Evolutionary conservation across 768 basidiomycete genomes (phyloP).

Genomic region (Galerina marginata): DNA sequence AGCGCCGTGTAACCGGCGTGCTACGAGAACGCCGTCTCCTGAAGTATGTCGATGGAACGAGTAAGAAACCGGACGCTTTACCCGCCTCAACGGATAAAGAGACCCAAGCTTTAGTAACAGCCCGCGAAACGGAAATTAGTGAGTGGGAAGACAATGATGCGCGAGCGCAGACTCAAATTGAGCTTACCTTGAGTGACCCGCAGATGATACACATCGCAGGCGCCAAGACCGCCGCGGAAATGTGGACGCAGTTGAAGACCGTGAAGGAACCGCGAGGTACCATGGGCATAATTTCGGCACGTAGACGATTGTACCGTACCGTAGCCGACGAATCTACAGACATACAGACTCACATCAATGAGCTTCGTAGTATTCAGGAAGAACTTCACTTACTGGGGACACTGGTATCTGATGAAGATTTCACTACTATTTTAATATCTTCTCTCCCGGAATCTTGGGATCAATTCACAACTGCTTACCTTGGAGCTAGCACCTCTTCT

Average conservation of each 20-base stretch:
- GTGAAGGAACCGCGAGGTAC: slow-evolving; percentile 25
- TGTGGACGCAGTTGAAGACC: slow-evolving; percentile 26
- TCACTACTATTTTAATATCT: slow-evolving; percentile 28
- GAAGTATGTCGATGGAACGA: not conserved
- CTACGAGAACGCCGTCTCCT: not conserved
- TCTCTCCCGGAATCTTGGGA: slow-evolving; percentile 31
- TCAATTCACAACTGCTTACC: slow-evolving; percentile 23
- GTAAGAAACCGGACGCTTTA: not conserved
- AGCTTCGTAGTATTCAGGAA: slow-evolving; percentile 23
- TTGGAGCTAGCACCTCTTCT: slow-evolving; percentile 17
- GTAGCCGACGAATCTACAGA: slow-evolving; percentile 19
- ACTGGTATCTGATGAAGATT: slow-evolving; percentile 26
- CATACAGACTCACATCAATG: slow-evolving; percentile 17
- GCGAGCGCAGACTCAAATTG: slow-evolving; percentile 24
- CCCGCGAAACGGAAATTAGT: too few relatives aligned
- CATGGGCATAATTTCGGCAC: slow-evolving; percentile 21
- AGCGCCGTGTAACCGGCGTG: not conserved
- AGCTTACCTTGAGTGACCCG: slow-evolving; percentile 24
- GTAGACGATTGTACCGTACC: slow-evolving; percentile 21
- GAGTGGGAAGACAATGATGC: slow-evolving; percentile 24
- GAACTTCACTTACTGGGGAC: slow-evolving; percentile 26
- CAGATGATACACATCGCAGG: slow-evolving; percentile 29
- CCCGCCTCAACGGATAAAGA: not conserved
- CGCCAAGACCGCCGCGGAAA: slow-evolving; percentile 19
- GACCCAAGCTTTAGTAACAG: too few relatives aligned